Evolutionary conservation across 2,329 filamentous ascomycete species (phyloP).

Genomic region (Colletotrichum orbiculare): DNA sequence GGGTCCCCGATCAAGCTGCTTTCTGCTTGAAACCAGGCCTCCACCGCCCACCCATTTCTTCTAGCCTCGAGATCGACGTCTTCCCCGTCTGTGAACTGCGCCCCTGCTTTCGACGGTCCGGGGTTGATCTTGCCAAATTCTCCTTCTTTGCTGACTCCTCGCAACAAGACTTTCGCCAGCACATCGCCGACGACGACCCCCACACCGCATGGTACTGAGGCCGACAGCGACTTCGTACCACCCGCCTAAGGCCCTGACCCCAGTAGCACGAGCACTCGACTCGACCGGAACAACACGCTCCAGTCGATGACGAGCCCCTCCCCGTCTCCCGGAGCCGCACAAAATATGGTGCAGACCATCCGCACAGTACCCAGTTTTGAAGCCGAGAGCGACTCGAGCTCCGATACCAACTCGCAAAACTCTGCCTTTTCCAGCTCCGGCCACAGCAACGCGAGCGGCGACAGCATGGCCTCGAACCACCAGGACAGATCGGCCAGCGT

Average conservation of each 20-base stretch:
- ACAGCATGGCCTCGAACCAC: slow-evolving; percentile 53
- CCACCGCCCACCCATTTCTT: slow-evolving; percentile 9
- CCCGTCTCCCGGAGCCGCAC: slow-evolving; percentile 40
- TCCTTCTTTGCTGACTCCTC: slow-evolving; percentile 17
- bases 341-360: slow-evolving; percentile 60
- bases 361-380: slow-evolving; percentile 68
- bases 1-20: slow-evolving; percentile 19
- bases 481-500: slow-evolving; percentile 47
- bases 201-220: slow-evolving; percentile 41
- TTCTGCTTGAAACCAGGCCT: slow-evolving; percentile 28
- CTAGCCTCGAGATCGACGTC: slow-evolving; percentile 10
- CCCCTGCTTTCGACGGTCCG: slow-evolving; percentile 10
- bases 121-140: not conserved
- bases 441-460: slow-evolving; percentile 63
- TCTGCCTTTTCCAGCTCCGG: slow-evolving; percentile 67
- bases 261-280: slow-evolving; percentile 49
- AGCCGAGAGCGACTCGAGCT: slow-evolving; percentile 56
- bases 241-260: slow-evolving; percentile 54
- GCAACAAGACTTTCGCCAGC: slow-evolving; percentile 5
- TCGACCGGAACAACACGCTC: slow-evolving; percentile 42
- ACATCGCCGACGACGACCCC: slow-evolving; percentile 18
- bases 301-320: slow-evolving; percentile 38
- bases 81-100: not conserved
- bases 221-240: slow-evolving; percentile 47
- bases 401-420: slow-evolving; percentile 51